Conservation (phyloP, 2,329 filamentous ascomycete species). For the Beauveria scarabaeidicola region DNA sequence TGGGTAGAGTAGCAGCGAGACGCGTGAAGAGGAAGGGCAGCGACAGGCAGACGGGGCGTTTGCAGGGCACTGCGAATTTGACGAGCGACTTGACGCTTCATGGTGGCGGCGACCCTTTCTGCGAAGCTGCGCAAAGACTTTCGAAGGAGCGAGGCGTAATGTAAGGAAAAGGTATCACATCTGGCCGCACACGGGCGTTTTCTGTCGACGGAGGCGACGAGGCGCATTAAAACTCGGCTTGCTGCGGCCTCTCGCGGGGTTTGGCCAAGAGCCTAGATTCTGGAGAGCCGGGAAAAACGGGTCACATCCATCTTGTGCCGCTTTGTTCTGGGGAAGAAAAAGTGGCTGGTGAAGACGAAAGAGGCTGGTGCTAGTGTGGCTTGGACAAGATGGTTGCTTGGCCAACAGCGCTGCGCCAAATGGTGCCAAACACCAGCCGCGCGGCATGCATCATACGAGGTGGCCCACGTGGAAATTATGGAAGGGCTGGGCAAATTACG, state of each 20-base stretch:
- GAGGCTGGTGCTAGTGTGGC: constrained; percentile 11
- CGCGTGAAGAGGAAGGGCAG: constrained; percentile 7
- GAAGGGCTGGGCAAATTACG: constrained; percentile 6
- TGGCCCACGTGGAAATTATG: constrained; percentile 3
- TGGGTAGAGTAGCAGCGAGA: constrained; percentile 43
- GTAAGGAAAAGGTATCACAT: constrained; percentile 10
- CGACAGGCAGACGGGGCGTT: constrained; percentile 10
- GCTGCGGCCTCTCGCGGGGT: constrained; percentile 27
- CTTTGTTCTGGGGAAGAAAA: constrained; percentile 12
- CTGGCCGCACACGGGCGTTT: constrained; percentile 10
- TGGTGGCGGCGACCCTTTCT: constrained; percentile 14
- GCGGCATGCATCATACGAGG: constrained; percentile 4
- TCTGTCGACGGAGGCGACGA: constrained; percentile 11
- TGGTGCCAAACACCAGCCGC: constrained; percentile 13
- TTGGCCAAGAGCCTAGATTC: constrained; percentile 6
- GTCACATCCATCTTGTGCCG: constrained; percentile 10
- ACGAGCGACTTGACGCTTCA: constrained; percentile 26
- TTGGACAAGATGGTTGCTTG: constrained; percentile 32
- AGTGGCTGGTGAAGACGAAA: neutral
- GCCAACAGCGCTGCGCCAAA: constrained; percentile 25
- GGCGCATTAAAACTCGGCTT: constrained; percentile 25
- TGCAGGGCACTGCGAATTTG: constrained; percentile 23
- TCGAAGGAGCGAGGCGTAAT: constrained; percentile 7
- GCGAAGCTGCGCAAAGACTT: constrained; percentile 7
- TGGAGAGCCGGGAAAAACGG: constrained; percentile 7